A percentile compares a stretch with the other conserved stretches of the same genome.
Evolutionary conservation across 2,329 filamentous ascomycete genomes (phyloP).

Genomic region (Byssochlamys sp.): DNA sequence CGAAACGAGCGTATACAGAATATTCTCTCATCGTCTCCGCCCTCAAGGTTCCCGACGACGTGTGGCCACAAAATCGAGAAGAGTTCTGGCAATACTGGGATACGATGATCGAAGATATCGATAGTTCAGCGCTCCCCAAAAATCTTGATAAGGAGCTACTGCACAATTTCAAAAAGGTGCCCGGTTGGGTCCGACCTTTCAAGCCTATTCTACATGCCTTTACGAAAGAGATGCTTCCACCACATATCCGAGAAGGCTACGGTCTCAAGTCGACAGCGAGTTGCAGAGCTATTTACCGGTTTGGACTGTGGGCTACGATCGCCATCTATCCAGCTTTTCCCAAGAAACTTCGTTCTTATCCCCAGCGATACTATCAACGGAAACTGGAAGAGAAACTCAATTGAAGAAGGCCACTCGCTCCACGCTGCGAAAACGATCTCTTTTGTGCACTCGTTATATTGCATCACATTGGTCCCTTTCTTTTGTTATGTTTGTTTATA

Average conservation of each 20-base stretch:
- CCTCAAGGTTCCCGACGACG: conserved; percentile 18
- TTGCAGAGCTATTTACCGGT: conserved; percentile 20
- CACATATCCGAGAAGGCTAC: conserved; percentile 23
- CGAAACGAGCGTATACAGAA: conserved; percentile 22
- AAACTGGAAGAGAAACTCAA: conserved; percentile 10
- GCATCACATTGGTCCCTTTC: too few relatives aligned
- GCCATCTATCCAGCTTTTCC: conserved; percentile 27
- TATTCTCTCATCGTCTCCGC: conserved; percentile 19
- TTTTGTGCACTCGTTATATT: too few relatives aligned
- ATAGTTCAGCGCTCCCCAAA: conserved; percentile 16
- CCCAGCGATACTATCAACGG: conserved; percentile 22
- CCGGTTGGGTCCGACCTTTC: conserved; percentile 20
- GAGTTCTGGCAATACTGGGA: conserved; percentile 31
- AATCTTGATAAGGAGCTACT: conserved; percentile 19
- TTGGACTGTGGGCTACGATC: conserved; percentile 22
- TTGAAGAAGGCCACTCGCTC: too few relatives aligned
- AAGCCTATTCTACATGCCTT: conserved; percentile 22
- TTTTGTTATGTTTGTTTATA: too few relatives aligned
- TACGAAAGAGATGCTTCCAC: conserved; percentile 27
- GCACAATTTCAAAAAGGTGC: conserved; percentile 14
- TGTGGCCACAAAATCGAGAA: conserved; percentile 22
- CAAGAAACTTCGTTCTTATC: conserved; percentile 19
- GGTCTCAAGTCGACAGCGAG: conserved; percentile 19
- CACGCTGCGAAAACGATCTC: too few relatives aligned
- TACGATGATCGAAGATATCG: conserved; percentile 17